Conservation (phyloP, 805 yeast genomes). For the Teunomyces tritomae region DNA sequence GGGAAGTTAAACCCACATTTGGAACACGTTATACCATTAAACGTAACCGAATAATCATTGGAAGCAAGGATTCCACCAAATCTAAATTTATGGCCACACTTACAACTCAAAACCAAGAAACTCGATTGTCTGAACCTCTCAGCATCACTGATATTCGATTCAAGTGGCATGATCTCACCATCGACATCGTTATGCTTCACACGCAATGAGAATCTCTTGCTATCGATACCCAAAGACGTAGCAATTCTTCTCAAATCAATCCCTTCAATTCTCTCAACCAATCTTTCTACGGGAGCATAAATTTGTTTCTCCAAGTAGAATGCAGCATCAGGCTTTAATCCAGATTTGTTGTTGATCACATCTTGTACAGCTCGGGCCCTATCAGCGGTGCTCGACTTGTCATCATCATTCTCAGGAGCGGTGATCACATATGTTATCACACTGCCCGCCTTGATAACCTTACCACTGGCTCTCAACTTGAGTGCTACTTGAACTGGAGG, state of each 20-base stretch:
- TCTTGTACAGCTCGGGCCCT: constrained; percentile 84
- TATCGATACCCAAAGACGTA: constrained; percentile 71
- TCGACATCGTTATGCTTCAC: constrained; percentile 34
- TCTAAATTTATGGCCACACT: constrained; percentile 57
- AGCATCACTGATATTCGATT: constrained; percentile 72
- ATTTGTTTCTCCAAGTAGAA: constrained; percentile 87
- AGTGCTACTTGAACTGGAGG: constrained; percentile 87
- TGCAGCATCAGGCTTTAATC: constrained; percentile 65
- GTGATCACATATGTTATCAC: constrained; percentile 87
- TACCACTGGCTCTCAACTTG: constrained; percentile 76
- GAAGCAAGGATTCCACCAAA: constrained; percentile 77
- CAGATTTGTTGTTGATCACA: constrained; percentile 49
- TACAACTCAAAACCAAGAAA: constrained; percentile 56
- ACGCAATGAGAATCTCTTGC: constrained; percentile 52
- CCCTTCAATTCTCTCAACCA: constrained; percentile 83
- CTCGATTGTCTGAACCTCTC: constrained; percentile 76
- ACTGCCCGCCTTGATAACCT: constrained; percentile 81
- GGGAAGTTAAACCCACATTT: constrained; percentile 55
- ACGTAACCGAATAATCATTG: constrained; percentile 55
- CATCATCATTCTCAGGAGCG: constrained; percentile 27
- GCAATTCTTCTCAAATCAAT: constrained; percentile 79
- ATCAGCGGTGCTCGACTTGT: constrained; percentile 57
- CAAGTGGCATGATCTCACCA: constrained; percentile 66
- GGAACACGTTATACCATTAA: constrained; percentile 68
- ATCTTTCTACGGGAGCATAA: constrained; percentile 85